phyloP scores from a whole-genome alignment of 352 stramenopile species.

The Thalassiosira allenii region DNA sequence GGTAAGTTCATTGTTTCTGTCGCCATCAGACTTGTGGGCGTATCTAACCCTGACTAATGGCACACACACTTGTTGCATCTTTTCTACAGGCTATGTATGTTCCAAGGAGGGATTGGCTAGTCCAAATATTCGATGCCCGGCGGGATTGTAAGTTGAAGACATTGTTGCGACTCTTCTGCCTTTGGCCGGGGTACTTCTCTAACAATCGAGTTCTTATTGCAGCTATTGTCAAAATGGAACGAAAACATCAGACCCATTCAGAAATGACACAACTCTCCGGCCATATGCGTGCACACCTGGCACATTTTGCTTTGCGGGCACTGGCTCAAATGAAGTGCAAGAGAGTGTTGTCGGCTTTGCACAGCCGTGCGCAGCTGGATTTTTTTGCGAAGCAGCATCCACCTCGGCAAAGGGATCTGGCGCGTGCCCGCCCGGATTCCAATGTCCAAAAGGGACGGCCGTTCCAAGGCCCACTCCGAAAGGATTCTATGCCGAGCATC shows the following conservation, averaged over 20 bases:
- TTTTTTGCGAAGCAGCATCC: constrained; percentile 95
- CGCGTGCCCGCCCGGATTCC: constrained; percentile 93
- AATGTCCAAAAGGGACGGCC: constrained; percentile 92
- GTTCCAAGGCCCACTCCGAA: constrained; percentile 92
- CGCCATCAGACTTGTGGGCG: too few relatives aligned
- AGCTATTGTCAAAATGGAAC: constrained; percentile 94
- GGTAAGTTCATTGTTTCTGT: constrained; percentile 53
- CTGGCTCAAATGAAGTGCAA: constrained; percentile 90
- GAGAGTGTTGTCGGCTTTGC: constrained; percentile 90
- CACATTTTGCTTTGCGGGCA: constrained; percentile 95
- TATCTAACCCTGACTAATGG: too few relatives aligned
- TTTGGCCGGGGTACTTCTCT: too few relatives aligned
- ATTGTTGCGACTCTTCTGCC: too few relatives aligned
- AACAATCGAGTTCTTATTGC: too few relatives aligned
- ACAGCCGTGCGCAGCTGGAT: constrained; percentile 93
- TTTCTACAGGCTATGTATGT: constrained; percentile 93
- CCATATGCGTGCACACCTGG: constrained; percentile 95
- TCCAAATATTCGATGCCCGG: constrained; percentile 93
- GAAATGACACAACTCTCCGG: constrained; percentile 95
- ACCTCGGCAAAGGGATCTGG: constrained; percentile 92
- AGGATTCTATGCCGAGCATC: constrained; percentile 91
- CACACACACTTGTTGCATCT: constrained; percentile 67
- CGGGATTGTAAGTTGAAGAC: constrained; percentile 88
- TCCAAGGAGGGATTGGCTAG: constrained; percentile 87
- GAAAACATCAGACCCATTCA: constrained; percentile 92